Conservation (phyloP, 2,329 filamentous ascomycete genomes). For the Trichoderma sp. region DNA sequence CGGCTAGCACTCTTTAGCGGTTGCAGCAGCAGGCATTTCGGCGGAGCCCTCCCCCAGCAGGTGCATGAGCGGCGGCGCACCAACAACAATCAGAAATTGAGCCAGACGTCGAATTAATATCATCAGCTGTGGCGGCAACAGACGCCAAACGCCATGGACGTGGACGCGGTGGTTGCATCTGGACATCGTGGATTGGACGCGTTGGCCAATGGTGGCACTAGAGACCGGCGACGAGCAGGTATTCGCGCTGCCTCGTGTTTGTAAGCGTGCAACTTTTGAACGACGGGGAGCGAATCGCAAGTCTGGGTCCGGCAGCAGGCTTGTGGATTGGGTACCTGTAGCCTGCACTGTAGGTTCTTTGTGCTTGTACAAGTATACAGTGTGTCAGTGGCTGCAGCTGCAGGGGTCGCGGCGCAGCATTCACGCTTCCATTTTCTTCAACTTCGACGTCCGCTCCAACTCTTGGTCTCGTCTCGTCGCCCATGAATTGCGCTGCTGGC, state of each 20-base stretch:
- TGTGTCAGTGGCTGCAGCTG: background rate
- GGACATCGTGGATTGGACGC: background rate
- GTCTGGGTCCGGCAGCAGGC: background rate
- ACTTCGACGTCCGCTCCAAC: background rate
- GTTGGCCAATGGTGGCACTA: background rate
- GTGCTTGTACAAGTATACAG: background rate
- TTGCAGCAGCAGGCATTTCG: background rate
- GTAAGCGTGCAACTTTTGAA: background rate
- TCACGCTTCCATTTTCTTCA: background rate
- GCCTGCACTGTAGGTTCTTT: no score
- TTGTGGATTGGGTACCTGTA: no score
- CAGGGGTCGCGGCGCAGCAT: slow-evolving; percentile 7
- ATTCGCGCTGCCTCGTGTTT: background rate
- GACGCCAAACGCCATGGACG: background rate
- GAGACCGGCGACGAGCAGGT: background rate
- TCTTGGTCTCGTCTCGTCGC: background rate
- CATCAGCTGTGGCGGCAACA: slow-evolving; percentile 15
- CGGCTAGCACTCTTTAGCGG: background rate
- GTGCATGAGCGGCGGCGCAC: background rate
- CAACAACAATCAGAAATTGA: background rate
- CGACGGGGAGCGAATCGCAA: background rate
- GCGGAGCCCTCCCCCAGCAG: background rate
- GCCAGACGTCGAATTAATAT: slow-evolving; percentile 2
- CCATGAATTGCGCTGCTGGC: background rate
- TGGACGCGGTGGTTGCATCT: background rate